These are phyloP conservation scores for Cystobasidium onofrii DNA, from an alignment of 768 basidiomycete genomes.

Conservation along the genomic window DNA sequence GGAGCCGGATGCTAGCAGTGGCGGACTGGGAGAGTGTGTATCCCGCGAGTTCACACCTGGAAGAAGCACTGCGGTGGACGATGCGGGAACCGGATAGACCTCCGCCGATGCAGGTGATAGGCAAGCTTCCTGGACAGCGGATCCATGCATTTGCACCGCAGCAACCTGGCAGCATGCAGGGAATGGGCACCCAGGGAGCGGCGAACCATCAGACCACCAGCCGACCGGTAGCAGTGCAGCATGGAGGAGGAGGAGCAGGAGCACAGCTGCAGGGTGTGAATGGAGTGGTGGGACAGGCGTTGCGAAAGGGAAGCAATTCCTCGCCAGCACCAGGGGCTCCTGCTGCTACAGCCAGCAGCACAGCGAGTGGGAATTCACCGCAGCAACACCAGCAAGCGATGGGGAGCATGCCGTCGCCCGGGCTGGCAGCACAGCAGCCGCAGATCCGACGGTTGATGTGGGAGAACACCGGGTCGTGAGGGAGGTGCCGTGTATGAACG, in stretches of 20 bases:
- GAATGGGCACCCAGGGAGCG: not conserved
- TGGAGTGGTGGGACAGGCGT: not conserved
- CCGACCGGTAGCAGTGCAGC: no score
- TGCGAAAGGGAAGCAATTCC: not conserved
- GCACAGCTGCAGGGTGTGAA: not conserved
- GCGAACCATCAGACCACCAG: not conserved
- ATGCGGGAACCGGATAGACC: constrained; percentile 29
- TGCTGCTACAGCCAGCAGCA: not conserved
- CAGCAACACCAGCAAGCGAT: not conserved
- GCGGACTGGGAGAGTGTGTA: constrained; percentile 30
- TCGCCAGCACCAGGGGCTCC: no score
- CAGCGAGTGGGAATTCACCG: not conserved
- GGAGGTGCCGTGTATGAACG: not conserved
- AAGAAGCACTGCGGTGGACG: constrained; percentile 34
- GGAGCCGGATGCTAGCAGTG: constrained; percentile 32
- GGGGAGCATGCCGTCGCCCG: not conserved
- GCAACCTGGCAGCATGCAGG: constrained; percentile 8
- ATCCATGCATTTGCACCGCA: constrained; percentile 11
- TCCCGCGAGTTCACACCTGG: constrained; percentile 15
- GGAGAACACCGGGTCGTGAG: constrained; percentile 9
- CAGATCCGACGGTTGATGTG: constrained; percentile 27
- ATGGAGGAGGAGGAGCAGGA: not conserved
- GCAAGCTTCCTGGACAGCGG: constrained; percentile 33
- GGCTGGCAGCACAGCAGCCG: constrained; percentile 2
- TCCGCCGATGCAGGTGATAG: constrained; percentile 31